A percentile compares a stretch with the other conserved stretches of the same genome.
phyloP scores from a whole-genome alignment of 441 rosid genomes.

The Capsella rubella region DNA sequence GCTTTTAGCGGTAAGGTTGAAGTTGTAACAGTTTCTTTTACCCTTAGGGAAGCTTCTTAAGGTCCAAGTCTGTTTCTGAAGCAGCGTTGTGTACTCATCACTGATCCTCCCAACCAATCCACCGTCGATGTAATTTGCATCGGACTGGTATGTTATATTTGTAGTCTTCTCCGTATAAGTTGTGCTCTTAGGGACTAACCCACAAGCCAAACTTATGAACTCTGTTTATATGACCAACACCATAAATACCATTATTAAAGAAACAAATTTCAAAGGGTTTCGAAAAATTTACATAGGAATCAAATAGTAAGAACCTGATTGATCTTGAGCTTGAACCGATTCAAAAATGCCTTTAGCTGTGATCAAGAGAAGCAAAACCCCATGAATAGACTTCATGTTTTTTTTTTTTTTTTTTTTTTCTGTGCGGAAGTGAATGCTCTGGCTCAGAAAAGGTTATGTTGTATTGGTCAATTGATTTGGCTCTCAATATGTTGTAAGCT shows the following conservation, averaged over 20 bases:
- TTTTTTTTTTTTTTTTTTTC: background rate
- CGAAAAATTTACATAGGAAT: background rate
- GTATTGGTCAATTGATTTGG: slow-evolving; percentile 3
- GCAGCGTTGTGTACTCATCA: background rate
- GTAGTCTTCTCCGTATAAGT: slow-evolving; percentile 38
- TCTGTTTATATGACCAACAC: slow-evolving; percentile 36
- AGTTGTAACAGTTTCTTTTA: slow-evolving; percentile 48
- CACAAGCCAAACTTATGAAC: slow-evolving; percentile 53
- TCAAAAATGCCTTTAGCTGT: slow-evolving; percentile 20
- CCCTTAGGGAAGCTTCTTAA: slow-evolving; percentile 52
- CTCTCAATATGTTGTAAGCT: background rate
- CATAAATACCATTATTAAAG: background rate
- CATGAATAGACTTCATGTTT: slow-evolving; percentile 9
- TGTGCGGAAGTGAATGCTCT: background rate
- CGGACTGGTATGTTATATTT: slow-evolving; percentile 45
- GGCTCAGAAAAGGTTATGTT: slow-evolving; percentile 8
- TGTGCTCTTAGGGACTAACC: slow-evolving; percentile 19
- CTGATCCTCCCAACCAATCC: slow-evolving; percentile 38
- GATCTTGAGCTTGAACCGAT: slow-evolving; percentile 40
- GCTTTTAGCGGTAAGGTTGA: slow-evolving; percentile 30
- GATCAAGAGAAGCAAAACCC: slow-evolving; percentile 14
- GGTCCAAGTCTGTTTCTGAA: slow-evolving; percentile 36
- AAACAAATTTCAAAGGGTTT: background rate
- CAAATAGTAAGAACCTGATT: slow-evolving; percentile 35
- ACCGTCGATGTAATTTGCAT: slow-evolving; percentile 26